Percentiles rank a stretch among this genome's conserved stretches.
phyloP scores from a whole-genome alignment of 2,329 filamentous ascomycete species.

The Dactylellina drechsleri region DNA sequence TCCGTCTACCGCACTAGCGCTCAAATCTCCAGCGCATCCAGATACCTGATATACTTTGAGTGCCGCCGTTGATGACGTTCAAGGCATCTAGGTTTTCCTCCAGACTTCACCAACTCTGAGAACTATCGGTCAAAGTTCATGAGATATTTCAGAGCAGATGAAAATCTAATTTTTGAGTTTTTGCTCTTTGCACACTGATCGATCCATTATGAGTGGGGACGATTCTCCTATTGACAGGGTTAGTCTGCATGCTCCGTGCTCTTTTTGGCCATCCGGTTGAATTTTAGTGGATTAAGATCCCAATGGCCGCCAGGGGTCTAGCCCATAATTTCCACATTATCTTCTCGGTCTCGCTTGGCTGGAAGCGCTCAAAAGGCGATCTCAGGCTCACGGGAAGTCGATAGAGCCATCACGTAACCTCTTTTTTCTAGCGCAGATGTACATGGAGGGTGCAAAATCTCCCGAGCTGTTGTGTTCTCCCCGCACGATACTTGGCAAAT shows the following conservation, averaged over 20 bases:
- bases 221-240: neutral
- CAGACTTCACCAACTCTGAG: too few species aligned
- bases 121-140: too few species aligned
- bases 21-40: too few species aligned
- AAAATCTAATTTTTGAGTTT: slow-evolving; percentile 28
- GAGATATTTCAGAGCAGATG: slow-evolving; percentile 11
- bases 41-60: too few species aligned
- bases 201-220: neutral
- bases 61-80: too few species aligned
- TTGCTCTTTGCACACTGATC: slow-evolving; percentile 3
- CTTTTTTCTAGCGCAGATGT: slow-evolving; percentile 5
- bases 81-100: too few species aligned
- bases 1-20: slow-evolving; percentile 6
- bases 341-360: slow-evolving; percentile 16
- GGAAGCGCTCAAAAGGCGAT: slow-evolving; percentile 19
- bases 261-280: slow-evolving; percentile 33
- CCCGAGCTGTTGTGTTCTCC: slow-evolving; percentile 14
- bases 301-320: slow-evolving; percentile 28
- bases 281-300: slow-evolving; percentile 41
- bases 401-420: neutral
- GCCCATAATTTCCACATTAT: slow-evolving; percentile 40
- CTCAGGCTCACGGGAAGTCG: neutral
- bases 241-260: neutral
- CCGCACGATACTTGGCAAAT: neutral
- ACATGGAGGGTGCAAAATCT: slow-evolving; percentile 14